Conservation (phyloP, 768 basidiomycete species). For the Holtermanniella nyarrowii region DNA sequence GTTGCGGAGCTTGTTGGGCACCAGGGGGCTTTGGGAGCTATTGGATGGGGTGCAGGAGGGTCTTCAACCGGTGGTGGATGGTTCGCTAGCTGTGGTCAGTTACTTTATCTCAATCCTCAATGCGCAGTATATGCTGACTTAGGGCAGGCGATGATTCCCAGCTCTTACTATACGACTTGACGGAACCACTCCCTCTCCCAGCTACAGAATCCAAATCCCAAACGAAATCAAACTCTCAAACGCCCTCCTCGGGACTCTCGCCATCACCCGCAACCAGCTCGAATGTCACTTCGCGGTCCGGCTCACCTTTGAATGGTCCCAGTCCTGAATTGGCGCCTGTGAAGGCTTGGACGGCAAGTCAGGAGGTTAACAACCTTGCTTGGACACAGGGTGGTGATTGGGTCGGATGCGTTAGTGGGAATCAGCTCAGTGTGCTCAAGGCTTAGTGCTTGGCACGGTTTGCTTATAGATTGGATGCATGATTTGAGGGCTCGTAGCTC, state of each 20-base stretch:
- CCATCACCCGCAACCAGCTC: slow-evolving; percentile 15
- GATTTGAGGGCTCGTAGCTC: too few species aligned
- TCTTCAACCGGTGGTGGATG: slow-evolving; percentile 55
- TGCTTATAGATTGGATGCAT: too few species aligned
- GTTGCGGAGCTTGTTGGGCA: slow-evolving; percentile 86
- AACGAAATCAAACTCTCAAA: slow-evolving; percentile 1
- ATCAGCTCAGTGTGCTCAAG: slow-evolving; percentile 27
- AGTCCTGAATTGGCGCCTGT: slow-evolving; percentile 23
- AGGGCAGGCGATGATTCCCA: slow-evolving; percentile 82
- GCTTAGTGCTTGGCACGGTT: too few species aligned
- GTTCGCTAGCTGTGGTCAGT: slow-evolving; percentile 73
- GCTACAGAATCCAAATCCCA: slow-evolving; percentile 34
- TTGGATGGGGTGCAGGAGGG: slow-evolving; percentile 73
- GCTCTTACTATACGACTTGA: slow-evolving; percentile 86
- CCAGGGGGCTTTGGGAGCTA: slow-evolving; percentile 66
- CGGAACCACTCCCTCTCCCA: slow-evolving; percentile 23
- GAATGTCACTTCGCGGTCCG: slow-evolving; percentile 3
- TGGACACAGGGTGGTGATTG: slow-evolving; percentile 31
- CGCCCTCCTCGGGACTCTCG: slow-evolving; percentile 10
- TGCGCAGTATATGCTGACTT: neutral
- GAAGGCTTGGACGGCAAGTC: slow-evolving; percentile 26
- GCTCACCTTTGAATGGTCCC: slow-evolving; percentile 6
- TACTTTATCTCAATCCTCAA: slow-evolving; percentile 1
- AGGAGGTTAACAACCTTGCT: slow-evolving; percentile 36
- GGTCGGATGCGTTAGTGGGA: slow-evolving; percentile 37